Evolutionary conservation across 1,139 yeast genomes (phyloP).

Genomic region (Candida dubliniensis): DNA sequence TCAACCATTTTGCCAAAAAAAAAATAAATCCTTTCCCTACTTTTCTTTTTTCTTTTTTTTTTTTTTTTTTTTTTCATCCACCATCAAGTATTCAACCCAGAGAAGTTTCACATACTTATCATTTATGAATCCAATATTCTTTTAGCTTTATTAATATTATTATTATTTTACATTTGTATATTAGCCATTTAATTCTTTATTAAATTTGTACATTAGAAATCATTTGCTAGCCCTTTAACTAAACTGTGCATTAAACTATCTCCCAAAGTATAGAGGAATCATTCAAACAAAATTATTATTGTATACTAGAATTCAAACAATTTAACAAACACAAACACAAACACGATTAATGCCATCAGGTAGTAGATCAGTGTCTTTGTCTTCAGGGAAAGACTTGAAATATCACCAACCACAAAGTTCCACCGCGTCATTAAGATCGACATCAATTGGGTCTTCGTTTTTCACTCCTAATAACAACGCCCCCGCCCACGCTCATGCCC

Average conservation of each 20-base stretch:
- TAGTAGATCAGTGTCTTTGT: conserved; percentile 21
- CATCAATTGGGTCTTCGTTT: conserved; percentile 27
- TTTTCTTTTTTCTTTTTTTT: no score
- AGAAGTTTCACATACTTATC: no score
- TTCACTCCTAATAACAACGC: conserved; percentile 13
- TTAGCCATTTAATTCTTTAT: background rate
- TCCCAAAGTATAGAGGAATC: no score
- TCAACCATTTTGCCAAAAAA: no score
- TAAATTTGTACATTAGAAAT: background rate
- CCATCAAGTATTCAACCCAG: no score
- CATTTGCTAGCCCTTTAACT: background rate
- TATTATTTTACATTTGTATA: conserved; percentile 1
- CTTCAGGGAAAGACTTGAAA: conserved; percentile 16
- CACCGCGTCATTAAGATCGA: conserved; percentile 18
- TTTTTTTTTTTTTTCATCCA: no score
- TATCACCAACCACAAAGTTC: conserved; percentile 11
- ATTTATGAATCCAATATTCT: conserved; percentile 1
- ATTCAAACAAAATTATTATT: no score
- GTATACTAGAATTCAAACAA: no score
- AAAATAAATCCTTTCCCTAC: no score
- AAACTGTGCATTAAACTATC: no score
- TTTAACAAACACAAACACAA: no score
- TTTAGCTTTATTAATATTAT: background rate
- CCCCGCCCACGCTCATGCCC: no score
- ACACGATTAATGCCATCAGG: background rate